Base-by-base conservation (phyloP, 495 filamentous ascomycete species). In the Echria macrotheca region DNA sequence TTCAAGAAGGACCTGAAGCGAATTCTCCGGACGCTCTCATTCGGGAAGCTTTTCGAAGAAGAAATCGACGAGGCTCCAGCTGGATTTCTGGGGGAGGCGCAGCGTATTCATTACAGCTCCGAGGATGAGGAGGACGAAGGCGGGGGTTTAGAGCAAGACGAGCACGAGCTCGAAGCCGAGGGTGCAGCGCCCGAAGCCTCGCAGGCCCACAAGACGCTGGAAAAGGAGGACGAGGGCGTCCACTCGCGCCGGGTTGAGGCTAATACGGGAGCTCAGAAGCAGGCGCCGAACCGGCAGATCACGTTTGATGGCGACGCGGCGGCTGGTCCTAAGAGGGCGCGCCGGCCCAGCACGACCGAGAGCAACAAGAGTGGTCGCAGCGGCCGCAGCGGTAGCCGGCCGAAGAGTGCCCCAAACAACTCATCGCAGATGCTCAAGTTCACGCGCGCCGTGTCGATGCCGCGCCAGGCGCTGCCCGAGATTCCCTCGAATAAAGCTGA, bases 401-500 rank as follows among this genome's bases (percentile, higher is more conserved):
- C 42, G 23, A 12, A 5, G 21, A 37, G n/a, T n/a, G n/a, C 12
- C 21, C 28, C 9, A 22, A 51, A 31, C 26, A 31, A 14, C 21
- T 36, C 50, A 2, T 47, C 43, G 22, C 39, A 37, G 21, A 21
- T 52, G 9, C 51, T 36, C 24, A 37, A 29, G 25, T 51, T 54
- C 54, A 36, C 44, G 3, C 65, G 57, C 26, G 47, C 62, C 14
- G 32, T 56, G 11, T 69, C 67, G 18, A 53, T 63, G 17, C 47
- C 67, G 4, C 53, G 58, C 5, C 48, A 64, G 32, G 45, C 46
- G 49, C 49, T 60, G 3, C 59, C 56, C 24, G 50, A 60, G 17
- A 39, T 67, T 11, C 67, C 66, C 24, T 42, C 58, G 10, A 59
- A 64, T 25, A 48, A 44, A 41, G 73, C 80, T 32, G 78, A 82